Base-by-base conservation (phyloP, 306 rosid genomes). In the Prinsepia uniflora region DNA sequence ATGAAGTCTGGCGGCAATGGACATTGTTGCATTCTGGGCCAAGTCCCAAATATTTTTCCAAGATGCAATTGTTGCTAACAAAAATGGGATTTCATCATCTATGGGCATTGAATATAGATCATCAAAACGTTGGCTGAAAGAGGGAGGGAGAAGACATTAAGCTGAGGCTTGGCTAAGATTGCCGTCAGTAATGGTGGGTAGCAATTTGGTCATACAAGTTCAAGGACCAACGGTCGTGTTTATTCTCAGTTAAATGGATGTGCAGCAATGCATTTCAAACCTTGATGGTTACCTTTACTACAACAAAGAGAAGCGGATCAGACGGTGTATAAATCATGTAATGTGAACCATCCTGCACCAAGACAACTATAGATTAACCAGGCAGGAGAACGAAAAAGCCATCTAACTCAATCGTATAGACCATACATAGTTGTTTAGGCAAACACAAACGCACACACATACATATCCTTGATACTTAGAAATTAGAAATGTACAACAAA, bases 301-400 rank as follows among this genome's bases (percentile, higher is more conserved):
- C 87, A 50, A 83, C 90, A 75, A 86, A 86, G 73, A 86, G 90
- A 81, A 93, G 91, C 43, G 98, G 96, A 76, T 92, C 93, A 22
- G 98, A 83, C 46, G 90, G 96, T 22, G 98, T 92, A 76, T 92
- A 90, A 75, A 92, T 85, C 91, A 92, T 83, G 82, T 92, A 90
- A 64, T 71, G 89, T 4, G 86, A 77, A 82, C 87, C 96, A 66
- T 88, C 88, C 98, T 92, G 81, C 77, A 81, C 48, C 34, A 47
- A 55, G 63, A 79, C 30, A 60, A 59, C 65, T 15, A 73, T 8
- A 45, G 58, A 39, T 80, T 61, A 81, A 69, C 36, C 19, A 60
- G 39, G 70, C 52, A 34, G 63, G 22, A 57, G 61, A 47, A 58
- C 53, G 63, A 68, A 40, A 40, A 68, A 39, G 53, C 63, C 63